Conservation (phyloP, 2,329 filamentous ascomycete species). For the Colletotrichum graminicola region DNA sequence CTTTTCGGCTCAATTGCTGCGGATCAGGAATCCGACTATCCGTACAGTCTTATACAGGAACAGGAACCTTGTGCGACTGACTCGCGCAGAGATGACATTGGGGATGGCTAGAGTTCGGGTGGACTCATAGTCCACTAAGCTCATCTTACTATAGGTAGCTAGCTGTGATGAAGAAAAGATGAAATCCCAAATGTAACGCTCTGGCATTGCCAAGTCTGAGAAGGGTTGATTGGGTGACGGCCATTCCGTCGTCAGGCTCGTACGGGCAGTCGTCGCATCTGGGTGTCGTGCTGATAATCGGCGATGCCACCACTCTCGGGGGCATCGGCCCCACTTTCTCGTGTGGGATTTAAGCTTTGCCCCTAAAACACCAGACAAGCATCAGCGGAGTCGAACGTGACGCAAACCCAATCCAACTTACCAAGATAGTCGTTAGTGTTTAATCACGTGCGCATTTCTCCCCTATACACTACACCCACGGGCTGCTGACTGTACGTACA, state of each 20-base stretch:
- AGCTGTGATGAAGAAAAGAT: neutral
- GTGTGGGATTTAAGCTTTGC: slow-evolving; percentile 30
- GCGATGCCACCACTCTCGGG: neutral
- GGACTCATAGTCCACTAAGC: neutral
- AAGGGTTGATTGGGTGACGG: neutral
- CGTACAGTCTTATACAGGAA: neutral
- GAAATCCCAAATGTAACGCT: neutral
- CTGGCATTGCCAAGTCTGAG: neutral
- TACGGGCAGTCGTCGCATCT: neutral
- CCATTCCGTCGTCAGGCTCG: too few relatives aligned
- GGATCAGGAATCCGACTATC: too few relatives aligned
- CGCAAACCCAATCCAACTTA: neutral
- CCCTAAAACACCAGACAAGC: slow-evolving; percentile 38
- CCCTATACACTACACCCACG: neutral
- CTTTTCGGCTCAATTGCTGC: neutral
- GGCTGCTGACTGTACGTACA: neutral
- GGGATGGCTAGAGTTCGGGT: neutral
- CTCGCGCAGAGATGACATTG: slow-evolving; percentile 38
- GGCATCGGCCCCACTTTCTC: slow-evolving; percentile 1
- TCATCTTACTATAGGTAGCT: neutral
- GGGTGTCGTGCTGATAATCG: neutral
- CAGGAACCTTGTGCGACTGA: slow-evolving; percentile 7
- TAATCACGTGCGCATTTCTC: neutral
- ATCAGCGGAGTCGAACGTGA: neutral
- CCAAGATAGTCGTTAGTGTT: neutral